These are phyloP conservation scores for Pelargonium citronellum DNA, from an alignment of 441 rosid genomes.

Conservation along the genomic window DNA sequence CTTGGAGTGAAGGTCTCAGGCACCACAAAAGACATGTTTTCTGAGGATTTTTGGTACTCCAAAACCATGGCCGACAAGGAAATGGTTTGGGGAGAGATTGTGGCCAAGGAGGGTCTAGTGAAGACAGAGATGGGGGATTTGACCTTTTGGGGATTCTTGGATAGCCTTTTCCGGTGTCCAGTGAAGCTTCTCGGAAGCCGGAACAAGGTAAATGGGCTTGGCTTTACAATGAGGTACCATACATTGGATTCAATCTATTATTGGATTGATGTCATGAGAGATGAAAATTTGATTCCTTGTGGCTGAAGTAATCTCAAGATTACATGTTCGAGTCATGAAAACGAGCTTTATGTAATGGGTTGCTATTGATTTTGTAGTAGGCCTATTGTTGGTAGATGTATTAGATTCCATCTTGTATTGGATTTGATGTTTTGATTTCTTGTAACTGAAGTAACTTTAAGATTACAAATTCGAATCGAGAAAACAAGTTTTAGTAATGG, in stretches of 20 bases:
- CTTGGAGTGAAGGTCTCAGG: constrained; percentile 40
- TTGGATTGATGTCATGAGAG: constrained; percentile 65
- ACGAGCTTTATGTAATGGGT: too few species aligned
- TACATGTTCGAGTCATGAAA: too few species aligned
- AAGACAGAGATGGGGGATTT: constrained; percentile 55
- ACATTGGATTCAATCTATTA: constrained; percentile 46
- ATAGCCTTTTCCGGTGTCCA: constrained; percentile 59
- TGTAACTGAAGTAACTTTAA: too few species aligned
- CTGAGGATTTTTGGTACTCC: constrained; percentile 39
- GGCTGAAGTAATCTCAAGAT: too few species aligned
- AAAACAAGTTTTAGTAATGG: too few species aligned
- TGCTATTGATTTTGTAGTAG: too few species aligned
- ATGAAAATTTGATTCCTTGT: constrained; percentile 48
- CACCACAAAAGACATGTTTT: constrained; percentile 30
- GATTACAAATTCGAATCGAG: too few species aligned
- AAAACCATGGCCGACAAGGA: constrained; percentile 46
- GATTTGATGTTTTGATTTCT: too few species aligned
- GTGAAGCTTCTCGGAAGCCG: constrained; percentile 54
- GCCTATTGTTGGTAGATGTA: too few species aligned
- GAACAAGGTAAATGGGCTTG: constrained; percentile 52
- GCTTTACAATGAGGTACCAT: constrained; percentile 51
- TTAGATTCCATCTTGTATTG: too few species aligned
- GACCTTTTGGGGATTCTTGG: constrained; percentile 78
- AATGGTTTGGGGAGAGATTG: constrained; percentile 61
- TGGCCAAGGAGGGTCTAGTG: constrained; percentile 40